A percentile compares a stretch with the other conserved stretches of the same genome.
Evolutionary conservation across 139 green algal genomes (phyloP).

Genomic region (Coccomyxa sp.): DNA sequence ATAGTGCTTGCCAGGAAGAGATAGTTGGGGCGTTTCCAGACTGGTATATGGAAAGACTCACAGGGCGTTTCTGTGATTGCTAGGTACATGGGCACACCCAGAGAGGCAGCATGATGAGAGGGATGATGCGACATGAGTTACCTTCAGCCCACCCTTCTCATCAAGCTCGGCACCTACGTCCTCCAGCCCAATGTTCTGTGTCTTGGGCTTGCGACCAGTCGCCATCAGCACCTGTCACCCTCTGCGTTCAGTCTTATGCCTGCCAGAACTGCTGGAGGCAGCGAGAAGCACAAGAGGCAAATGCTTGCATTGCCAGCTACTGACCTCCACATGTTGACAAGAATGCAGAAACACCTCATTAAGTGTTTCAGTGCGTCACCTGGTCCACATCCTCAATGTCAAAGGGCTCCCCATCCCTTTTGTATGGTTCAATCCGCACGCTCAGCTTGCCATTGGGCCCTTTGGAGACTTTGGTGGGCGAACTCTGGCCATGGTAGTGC

Average conservation of each 20-base stretch:
- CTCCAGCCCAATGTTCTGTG: slow-evolving; percentile 64
- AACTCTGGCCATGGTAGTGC: slow-evolving; percentile 2
- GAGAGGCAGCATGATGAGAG: no score
- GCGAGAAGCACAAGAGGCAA: no score
- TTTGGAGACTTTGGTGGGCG: slow-evolving; percentile 18
- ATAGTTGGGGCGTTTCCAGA: no score
- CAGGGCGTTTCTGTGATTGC: no score
- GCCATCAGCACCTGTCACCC: slow-evolving; percentile 53
- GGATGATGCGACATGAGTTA: neutral
- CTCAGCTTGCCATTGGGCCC: slow-evolving; percentile 17
- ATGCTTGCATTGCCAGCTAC: no score
- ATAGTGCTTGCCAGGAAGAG: neutral
- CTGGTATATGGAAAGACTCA: no score
- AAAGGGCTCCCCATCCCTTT: slow-evolving; percentile 21
- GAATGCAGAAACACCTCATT: no score
- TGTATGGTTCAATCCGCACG: slow-evolving; percentile 28
- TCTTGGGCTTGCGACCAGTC: slow-evolving; percentile 82
- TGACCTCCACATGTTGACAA: no score
- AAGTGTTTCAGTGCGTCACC: neutral
- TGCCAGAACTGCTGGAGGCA: no score
- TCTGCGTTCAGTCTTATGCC: neutral
- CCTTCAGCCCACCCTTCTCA: slow-evolving; percentile 41
- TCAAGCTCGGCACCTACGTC: slow-evolving; percentile 58
- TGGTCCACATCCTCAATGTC: slow-evolving; percentile 15
- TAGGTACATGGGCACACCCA: no score